Base-by-base conservation (phyloP, 257 asterid species). In the Capsicum baccatum region DNA sequence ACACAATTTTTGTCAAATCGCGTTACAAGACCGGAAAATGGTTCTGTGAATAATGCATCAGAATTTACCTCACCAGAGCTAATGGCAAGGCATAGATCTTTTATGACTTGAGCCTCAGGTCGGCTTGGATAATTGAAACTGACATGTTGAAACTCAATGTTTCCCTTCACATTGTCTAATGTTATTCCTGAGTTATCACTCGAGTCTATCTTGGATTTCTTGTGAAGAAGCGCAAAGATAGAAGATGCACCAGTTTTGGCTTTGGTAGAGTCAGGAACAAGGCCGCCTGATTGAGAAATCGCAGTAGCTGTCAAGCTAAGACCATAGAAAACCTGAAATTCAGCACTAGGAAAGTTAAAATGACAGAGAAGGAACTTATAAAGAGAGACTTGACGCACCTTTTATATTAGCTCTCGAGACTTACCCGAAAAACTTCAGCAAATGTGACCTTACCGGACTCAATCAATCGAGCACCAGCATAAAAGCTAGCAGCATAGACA, bases 231-330 rank as follows among this genome's bases (percentile, higher is more conserved):
- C 17, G 94, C 87, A 68, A 94, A 95, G 59, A 95, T 82, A 16
- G 98, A 95, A 86, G 97, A 92, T 54, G 97, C 94, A 4, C 98
- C 98, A 5, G 84, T 54, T 90, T 92, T 95, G 19, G 99, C 99
- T 83, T 95, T 95, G 89, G 83, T 92, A 14, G 97, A 93, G 86
- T 95, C 97, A 13, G 97, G 97, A 70, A 94, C 95, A 33, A 95
- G 84, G 4, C 98, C 89, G 69, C 97, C 92, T 6, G 98, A 94
- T 71, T 94, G 97, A 39, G 98, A 95, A 85, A 95, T 92, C 33
- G 95, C 98, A 9, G 92, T 14, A 44, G 98, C 94, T 26, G 98
- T 96, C 98, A 92, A 92, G 8, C 97, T 92, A 76, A 95, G 86
- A 87, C 95, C 97, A 80, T 92, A 95, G 91, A 95, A 95, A 37